Evolutionary conservation across 139 green algal genomes (phyloP).

Genomic region (Astrephomene gubernaculifera): DNA sequence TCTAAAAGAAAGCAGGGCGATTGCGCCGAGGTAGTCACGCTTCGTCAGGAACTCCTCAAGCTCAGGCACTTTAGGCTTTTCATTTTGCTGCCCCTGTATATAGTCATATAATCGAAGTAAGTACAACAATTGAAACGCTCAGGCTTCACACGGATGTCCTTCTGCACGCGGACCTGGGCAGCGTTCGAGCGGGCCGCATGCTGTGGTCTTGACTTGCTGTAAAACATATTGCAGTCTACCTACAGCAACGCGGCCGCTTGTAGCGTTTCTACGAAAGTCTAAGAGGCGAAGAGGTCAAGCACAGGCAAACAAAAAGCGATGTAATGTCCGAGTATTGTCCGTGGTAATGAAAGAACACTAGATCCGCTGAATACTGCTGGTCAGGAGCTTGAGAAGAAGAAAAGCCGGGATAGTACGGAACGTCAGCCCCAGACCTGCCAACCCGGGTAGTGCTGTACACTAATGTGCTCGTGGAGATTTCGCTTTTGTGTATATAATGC

Average conservation of each 20-base stretch:
- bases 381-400: no score
- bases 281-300: constrained; percentile 22
- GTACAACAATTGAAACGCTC: no score
- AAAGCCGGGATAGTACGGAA: no score
- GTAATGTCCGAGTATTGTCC: no score
- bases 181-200: constrained; percentile 39
- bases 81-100: constrained; percentile 19
- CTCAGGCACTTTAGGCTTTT: constrained; percentile 64
- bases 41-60: constrained; percentile 74
- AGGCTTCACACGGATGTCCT: no score
- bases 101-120: background rate
- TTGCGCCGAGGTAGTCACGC: constrained; percentile 79
- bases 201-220: constrained; percentile 47
- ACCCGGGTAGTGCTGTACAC: no score
- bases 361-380: no score
- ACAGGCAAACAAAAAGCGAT: background rate
- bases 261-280: constrained; percentile 9
- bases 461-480: no score
- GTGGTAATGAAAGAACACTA: no score
- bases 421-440: no score
- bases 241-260: constrained; percentile 12
- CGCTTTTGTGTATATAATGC: no score
- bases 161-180: constrained; percentile 29
- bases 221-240: constrained; percentile 30
- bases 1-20: constrained; percentile 79